phyloP scores from a whole-genome alignment of 176 grass and related monocot genomes.

The Alopecurus myosuroides region DNA sequence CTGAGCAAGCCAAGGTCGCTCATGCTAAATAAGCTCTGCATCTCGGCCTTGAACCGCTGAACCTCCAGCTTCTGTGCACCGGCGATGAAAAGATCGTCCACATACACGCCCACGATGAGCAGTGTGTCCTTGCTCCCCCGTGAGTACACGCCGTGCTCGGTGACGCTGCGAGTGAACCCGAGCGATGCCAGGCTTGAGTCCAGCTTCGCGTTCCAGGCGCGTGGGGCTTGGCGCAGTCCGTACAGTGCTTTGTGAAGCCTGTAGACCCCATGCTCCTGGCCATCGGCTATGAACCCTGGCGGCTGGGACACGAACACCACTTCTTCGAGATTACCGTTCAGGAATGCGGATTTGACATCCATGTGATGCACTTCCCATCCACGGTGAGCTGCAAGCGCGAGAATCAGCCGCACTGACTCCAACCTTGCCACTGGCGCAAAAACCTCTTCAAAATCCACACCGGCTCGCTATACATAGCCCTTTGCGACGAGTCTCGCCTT shows the following conservation, averaged over 20 bases:
- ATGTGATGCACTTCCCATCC: not conserved
- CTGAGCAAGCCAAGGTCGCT: not conserved
- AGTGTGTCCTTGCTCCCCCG: accelerated
- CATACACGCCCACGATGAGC: not conserved
- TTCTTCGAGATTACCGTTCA: not conserved
- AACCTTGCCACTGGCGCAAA: not conserved
- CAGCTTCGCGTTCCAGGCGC: not conserved
- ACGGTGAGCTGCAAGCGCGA: not conserved
- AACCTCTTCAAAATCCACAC: not conserved
- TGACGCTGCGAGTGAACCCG: not conserved
- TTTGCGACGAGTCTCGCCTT: not conserved
- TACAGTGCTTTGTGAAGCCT: not conserved
- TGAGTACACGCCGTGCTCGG: not conserved
- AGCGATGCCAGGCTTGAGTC: not conserved
- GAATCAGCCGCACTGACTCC: not conserved
- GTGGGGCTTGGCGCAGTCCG: accelerated
- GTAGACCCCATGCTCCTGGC: not conserved
- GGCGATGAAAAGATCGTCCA: not conserved
- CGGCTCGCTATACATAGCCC: accelerated
- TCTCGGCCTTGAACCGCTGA: not conserved
- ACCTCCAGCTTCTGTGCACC: accelerated
- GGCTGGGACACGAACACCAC: not conserved
- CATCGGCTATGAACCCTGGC: accelerated
- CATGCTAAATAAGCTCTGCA: not conserved
- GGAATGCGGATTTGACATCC: not conserved